Evolutionary conservation across 805 yeast species (phyloP), one percentile per base, ranked within the genome.

Genomic region (Suhomyces emberorum): DNA sequence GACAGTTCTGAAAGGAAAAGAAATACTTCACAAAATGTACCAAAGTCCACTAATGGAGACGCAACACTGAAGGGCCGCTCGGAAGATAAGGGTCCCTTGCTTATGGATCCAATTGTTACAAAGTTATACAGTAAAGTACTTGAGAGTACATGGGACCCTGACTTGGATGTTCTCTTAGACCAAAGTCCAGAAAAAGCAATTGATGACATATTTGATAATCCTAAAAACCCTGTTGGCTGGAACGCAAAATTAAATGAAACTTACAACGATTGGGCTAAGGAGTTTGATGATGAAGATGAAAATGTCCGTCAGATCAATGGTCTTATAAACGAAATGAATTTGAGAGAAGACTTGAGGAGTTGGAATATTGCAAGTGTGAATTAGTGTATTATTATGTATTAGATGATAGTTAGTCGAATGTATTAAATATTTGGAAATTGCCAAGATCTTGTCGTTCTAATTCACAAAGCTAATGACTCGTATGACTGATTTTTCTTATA

Each of bases 121-220:
- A 68, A 61, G 26, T 55, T 79, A 5, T 76, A 77, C 45, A 70
- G 73, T 38, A 73, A 69, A 43, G 71, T 81, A 1, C 67, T 79
- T 42, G 80, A 79, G 41, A 57, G 74, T 22, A 69, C 79, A 0
- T 81, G 87, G 88, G 85, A 79, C 38, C 72, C 72, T 0, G 68
- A 65, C 32, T 49, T 69, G 26, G 59, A 58, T 53, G 65, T 65
- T 38, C 57, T 61, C 30, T 53, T 65, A 76, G 84, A 62, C 66
- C 69, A 55, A 32, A 66, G 80, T 9, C 91, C 96, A 0, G 72
- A 73, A 33, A 85, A 81, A 39, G 77, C 89, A 43, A 70, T 88
- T 8, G 78, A 79, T 21, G 95, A 87, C 56, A 83, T 89, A 2
- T 73, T 86, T 39, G 70, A 74, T 19, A 83, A 85, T 20, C 84